Base-by-base conservation (phyloP, 106 monocot species). In the Dendrobium catenatum region DNA sequence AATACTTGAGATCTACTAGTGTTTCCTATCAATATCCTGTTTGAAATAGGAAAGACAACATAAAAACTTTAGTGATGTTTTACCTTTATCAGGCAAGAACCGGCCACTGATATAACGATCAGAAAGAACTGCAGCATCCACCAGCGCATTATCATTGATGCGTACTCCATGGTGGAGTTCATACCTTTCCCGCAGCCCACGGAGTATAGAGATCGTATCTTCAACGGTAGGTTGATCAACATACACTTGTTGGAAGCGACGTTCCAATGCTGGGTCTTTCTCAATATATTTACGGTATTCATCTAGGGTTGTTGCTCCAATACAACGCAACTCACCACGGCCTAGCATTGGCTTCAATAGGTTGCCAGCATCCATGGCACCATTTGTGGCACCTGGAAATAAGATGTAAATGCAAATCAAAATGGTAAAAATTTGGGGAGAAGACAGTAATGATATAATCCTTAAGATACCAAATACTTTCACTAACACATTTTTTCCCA, bases 51-150 rank as follows among this genome's bases (percentile, higher is more conserved):
- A 51, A 74, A 66, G 59, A 31, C 41, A 59, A 16, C 51, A 15
- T 59, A 6, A 27, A 48, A 31, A 5, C 1, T 33, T 20, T 3
- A 9, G 20, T 64, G 43, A 27, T 19, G 31, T 11, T 85, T 16
- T 85, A 99, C 98, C 98, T 99, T 99, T 99, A 73, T 99, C 99
- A 56, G 99, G 99, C 68, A 99, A 87, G 86, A 99, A 99, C 1
- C 99, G 93, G 5, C 95, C 99, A 77, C 93, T 99, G 58, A 99
- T 95, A 77, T 99, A 99, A 59, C 95, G 95, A 83, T 99, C 99
- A 26, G 99, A 95, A 43, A 99, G 88, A 61, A 99, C 81, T 18
- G 99, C 99, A 72, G 99, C 95, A 74, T 89, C 95, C 27, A 99
- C 99, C 72, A 99, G 89, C 19, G 99, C 99, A 87, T 84, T 86